phyloP scores from a whole-genome alignment of 257 asterid species.

The Prunella vulgaris region DNA sequence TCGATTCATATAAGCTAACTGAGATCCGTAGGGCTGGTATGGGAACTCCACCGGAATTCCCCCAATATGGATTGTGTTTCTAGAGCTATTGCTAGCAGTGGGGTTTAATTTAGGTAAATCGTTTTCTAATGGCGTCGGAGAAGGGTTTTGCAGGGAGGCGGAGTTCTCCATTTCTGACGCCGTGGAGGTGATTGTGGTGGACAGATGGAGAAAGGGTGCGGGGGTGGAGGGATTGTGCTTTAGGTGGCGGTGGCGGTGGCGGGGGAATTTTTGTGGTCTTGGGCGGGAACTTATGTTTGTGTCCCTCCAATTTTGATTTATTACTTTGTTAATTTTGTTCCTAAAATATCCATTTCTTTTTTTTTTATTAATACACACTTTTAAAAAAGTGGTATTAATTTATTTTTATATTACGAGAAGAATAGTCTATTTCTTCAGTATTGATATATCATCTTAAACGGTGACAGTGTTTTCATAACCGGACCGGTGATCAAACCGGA shows the following conservation, averaged over 20 bases:
- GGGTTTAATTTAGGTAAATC: slow-evolving; percentile 26
- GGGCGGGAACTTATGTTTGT: neutral
- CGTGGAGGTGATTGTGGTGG: neutral
- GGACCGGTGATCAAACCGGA: no score
- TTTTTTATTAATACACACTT: no score
- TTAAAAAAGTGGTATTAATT: no score
- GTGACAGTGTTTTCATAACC: no score
- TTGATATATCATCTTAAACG: no score
- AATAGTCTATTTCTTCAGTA: no score
- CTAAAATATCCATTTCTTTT: no score
- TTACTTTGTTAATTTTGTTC: neutral
- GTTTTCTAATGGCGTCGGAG: slow-evolving; percentile 6
- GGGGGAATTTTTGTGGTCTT: neutral
- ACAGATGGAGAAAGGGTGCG: neutral
- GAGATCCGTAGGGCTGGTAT: slow-evolving; percentile 89
- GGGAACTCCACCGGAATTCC: slow-evolving; percentile 95
- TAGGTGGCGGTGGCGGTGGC: neutral
- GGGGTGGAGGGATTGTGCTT: neutral
- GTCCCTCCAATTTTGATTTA: neutral
- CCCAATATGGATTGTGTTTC: slow-evolving; percentile 48
- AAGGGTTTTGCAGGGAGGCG: slow-evolving; percentile 1
- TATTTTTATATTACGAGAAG: no score
- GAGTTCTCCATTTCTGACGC: slow-evolving; percentile 25
- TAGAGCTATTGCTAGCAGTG: slow-evolving; percentile 23
- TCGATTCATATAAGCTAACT: slow-evolving; percentile 80